Evolutionary conservation across 1,139 yeast genomes (phyloP).

Genomic region (Spencermartinsiella ligniputridi): DNA sequence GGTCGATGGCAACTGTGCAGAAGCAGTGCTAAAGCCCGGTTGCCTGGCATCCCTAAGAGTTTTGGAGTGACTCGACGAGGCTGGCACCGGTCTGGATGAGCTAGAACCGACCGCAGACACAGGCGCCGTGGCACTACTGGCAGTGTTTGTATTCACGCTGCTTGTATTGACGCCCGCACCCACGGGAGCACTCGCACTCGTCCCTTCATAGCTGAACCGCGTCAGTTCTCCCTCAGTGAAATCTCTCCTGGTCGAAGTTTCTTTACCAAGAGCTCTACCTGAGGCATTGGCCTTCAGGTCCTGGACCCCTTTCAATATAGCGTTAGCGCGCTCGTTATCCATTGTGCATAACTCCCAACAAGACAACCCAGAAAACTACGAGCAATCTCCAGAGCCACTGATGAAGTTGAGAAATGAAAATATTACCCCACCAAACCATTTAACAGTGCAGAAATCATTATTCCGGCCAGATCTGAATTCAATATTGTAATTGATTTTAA

Average conservation of each 20-base stretch:
- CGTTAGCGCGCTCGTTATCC: slow-evolving; percentile 6
- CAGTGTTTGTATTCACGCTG: background rate
- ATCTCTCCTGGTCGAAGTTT: background rate
- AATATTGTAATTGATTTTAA: too few relatives aligned
- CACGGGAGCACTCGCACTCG: too few relatives aligned
- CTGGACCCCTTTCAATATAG: slow-evolving; percentile 5
- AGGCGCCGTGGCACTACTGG: background rate
- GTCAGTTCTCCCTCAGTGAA: background rate
- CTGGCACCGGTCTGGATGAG: background rate
- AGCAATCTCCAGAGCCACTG: too few relatives aligned
- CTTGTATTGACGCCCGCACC: background rate
- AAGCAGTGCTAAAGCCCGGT: background rate
- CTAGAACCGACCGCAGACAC: background rate
- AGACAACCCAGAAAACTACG: too few relatives aligned
- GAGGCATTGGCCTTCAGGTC: slow-evolving; percentile 4
- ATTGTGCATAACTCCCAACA: slow-evolving; percentile 1
- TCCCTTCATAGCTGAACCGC: slow-evolving; percentile 1
- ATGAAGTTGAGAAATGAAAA: too few relatives aligned
- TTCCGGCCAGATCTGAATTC: too few relatives aligned
- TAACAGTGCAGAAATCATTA: too few relatives aligned
- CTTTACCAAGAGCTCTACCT: background rate
- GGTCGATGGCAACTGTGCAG: background rate
- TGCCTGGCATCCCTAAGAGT: background rate
- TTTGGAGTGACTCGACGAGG: background rate
- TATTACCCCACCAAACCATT: too few relatives aligned